Base-by-base conservation (phyloP, 805 yeast species). In the Candida quercuum region DNA sequence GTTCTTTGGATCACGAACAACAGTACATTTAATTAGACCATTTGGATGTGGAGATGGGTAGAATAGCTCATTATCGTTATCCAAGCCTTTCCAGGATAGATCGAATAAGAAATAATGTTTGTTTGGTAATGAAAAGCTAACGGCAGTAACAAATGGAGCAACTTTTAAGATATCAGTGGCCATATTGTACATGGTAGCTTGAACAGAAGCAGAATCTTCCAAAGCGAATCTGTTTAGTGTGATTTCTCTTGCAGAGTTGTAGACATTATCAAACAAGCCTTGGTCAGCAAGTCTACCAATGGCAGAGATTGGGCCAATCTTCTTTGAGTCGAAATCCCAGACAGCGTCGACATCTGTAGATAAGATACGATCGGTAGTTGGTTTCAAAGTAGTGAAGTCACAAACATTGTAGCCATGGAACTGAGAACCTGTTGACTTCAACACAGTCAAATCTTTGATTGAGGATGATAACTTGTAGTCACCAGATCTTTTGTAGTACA, bases 121-220 rank as follows among this genome's bases (percentile, higher is more conserved):
- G 74, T 89, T 89, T 56, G 97, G 97, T 55, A 89, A 74, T 30
- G 74, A 66, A 61, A 86, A 88, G 37, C 81, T 62, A 25, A 88
- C 96, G 31, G 69, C 69, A 45, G 67, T 73, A 39, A 89, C 69
- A 42, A 67, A 67, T 3, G 78, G 69, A 39, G 76, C 81, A 36
- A 52, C 55, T 35, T 65, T 68, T 56, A 89, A 72, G 46, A 89
- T 86, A 45, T 75, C 78, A 46, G 77, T 71, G 28, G 85, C 73
- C 93, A 89, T 89, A 72, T 87, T 85, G 71, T 76, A 89, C 96
- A 89, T 91, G 41, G 96, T 89, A 32, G 95, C 96, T 68, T 89
- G 97, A 33, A 89, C 97, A 19, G 95, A 84, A n/a, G 96, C 78
- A 9, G 95, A 86, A 61, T 86, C 78, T 63, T 89, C 96, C 35